Evolutionary conservation across 345 rosid genomes (phyloP), one percentile per base, ranked within the genome.

Genomic region (Linum lewisii): DNA sequence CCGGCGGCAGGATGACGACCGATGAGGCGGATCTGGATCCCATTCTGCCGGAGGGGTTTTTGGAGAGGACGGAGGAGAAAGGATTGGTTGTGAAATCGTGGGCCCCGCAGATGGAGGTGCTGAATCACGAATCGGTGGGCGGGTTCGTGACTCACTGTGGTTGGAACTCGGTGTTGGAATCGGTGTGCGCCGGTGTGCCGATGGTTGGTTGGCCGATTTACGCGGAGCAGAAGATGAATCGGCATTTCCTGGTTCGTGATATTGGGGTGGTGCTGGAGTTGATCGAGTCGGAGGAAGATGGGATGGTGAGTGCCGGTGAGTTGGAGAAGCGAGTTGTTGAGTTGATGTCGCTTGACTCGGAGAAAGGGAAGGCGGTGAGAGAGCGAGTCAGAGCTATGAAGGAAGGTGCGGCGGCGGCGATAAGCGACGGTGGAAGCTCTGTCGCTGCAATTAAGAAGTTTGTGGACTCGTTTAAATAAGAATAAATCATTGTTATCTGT

Each of bases 61-160:
- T 79, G 63, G 71, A 63, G 15, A 57, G 81, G 47, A 79, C 80
- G 1, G 62, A 25, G 23, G 69, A 63, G 3, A 73, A 57, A 68
- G 90, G 92, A 4, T 36, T 77, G 53, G 77, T 80, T 24, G 70
- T 81, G 38, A 76, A 80, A 56, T 66, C 67, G 1, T 85, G 91
- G 89, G 86, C 83, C 0, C 90, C 87, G 3, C 90, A 85, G 54
- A 73, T 77, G 51, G 76, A 66, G 13, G 75, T 85, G 23, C 64
- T 81, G 66, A 82, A 61, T 37, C 89, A 81, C 23, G 65, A 51
- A 5, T 69, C 90, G 0, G 66, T 77, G 1, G 84, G 87, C 4
- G 86, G 84, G 26, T 85, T 85, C 29, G 86, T 83, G 37, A 85
- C 81, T 57, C 92, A 85, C 64, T 77, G 89, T 23, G 89, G 95